Percentiles rank a stretch among this genome's conserved stretches.
Evolutionary conservation across 108 stramenopile genomes (phyloP).

Genomic region (Cyclotella atomus): DNA sequence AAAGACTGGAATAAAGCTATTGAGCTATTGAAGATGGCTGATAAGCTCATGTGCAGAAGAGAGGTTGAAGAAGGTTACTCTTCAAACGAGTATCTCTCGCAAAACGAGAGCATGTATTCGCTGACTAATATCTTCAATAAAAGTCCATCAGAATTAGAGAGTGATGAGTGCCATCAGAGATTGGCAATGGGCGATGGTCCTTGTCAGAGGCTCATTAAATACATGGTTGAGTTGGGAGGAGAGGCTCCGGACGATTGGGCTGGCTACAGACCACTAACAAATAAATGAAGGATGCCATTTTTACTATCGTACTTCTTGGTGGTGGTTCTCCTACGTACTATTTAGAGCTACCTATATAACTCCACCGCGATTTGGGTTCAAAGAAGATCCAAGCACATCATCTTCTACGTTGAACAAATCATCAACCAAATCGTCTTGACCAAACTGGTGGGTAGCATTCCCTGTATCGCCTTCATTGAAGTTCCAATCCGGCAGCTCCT

Average conservation of each 20-base stretch:
- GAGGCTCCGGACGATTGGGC: slow-evolving; percentile 73
- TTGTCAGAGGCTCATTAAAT: slow-evolving; percentile 69
- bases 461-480: too few species aligned
- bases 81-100: not conserved
- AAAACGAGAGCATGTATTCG: slow-evolving; percentile 12
- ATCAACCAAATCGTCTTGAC: too few species aligned
- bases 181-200: slow-evolving; percentile 84
- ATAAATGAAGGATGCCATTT: too few species aligned
- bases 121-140: slow-evolving; percentile 34
- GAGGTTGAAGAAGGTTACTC: slow-evolving; percentile 67
- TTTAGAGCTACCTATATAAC: too few species aligned
- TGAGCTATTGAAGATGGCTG: slow-evolving; percentile 60
- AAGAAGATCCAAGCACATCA: too few species aligned
- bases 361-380: too few species aligned
- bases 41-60: slow-evolving; percentile 77
- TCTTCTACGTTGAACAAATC: too few species aligned
- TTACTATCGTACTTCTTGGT: too few species aligned
- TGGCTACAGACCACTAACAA: slow-evolving; percentile 81
- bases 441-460: too few species aligned
- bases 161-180: slow-evolving; percentile 28
- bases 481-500: too few species aligned
- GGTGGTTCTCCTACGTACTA: too few species aligned
- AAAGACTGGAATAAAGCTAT: slow-evolving; percentile 70
- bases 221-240: slow-evolving; percentile 67
- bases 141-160: slow-evolving; percentile 41